phyloP scores from a whole-genome alignment of 495 filamentous ascomycete species.

The Talaromyces stipitatus region DNA sequence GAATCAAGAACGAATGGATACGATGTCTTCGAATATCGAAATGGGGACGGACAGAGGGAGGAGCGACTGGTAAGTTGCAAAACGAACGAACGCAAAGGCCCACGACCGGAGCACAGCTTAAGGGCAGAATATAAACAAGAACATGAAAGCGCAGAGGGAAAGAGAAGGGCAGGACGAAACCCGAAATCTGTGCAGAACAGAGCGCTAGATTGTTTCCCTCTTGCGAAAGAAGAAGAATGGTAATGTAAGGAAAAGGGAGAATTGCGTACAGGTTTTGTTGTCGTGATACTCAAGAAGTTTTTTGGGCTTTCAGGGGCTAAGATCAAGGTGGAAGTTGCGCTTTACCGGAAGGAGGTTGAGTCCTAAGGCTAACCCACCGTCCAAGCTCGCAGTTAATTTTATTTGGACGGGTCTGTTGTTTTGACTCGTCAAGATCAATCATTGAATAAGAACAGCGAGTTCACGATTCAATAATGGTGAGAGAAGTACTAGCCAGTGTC shows the following conservation, averaged over 20 bases:
- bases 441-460: neutral
- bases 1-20: neutral
- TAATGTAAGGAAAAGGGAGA: neutral
- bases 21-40: neutral
- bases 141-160: neutral
- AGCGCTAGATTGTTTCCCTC: no score
- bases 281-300: neutral
- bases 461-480: neutral
- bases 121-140: neutral
- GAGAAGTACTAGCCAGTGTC: no score
- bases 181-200: neutral
- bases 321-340: neutral
- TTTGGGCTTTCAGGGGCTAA: conserved; percentile 1
- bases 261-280: neutral
- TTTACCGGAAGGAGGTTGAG: neutral
- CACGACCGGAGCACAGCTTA: neutral
- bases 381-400: neutral
- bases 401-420: neutral
- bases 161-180: neutral
- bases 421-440: no score
- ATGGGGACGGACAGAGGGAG: no score
- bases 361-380: neutral
- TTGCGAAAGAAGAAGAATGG: neutral
- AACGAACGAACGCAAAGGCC: neutral
- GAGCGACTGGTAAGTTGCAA: neutral